Conservation (phyloP, 2,329 filamentous ascomycete genomes). For the Tricladium varicosporioides region DNA sequence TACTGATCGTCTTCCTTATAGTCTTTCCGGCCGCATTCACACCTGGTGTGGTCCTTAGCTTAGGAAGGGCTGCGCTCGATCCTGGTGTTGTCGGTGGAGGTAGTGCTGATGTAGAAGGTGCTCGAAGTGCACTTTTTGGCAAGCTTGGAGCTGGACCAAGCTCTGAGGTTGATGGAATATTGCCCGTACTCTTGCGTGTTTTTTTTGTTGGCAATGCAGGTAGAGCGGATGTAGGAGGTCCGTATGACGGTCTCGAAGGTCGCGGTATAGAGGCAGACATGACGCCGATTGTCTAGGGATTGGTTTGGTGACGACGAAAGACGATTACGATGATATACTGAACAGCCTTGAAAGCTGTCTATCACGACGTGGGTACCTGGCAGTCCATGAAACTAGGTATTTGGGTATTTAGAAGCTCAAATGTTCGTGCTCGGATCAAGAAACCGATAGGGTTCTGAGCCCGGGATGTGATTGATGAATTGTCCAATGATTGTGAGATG, state of each 20-base stretch:
- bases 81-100: conserved; percentile 49
- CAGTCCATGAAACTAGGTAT: conserved; percentile 28
- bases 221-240: conserved; percentile 68
- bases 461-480: not conserved
- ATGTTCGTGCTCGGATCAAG: conserved; percentile 13
- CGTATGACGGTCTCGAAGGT: conserved; percentile 65
- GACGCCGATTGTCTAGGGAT: conserved; percentile 1
- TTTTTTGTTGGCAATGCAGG: conserved; percentile 74
- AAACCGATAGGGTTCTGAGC: conserved; percentile 7
- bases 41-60: conserved; percentile 53
- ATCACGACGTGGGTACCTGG: conserved; percentile 15
- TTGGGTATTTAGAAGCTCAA: conserved; percentile 15
- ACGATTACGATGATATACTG: conserved; percentile 16
- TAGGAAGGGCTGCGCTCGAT: conserved; percentile 52
- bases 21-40: conserved; percentile 63
- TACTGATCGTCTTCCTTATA: conserved; percentile 85
- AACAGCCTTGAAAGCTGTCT: conserved; percentile 18
- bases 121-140: conserved; percentile 57
- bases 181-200: conserved; percentile 64
- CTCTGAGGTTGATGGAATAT: conserved; percentile 55
- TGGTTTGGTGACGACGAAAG: conserved; percentile 3
- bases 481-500: conserved; percentile 21
- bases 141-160: conserved; percentile 37
- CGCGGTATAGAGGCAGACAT: conserved; percentile 38
- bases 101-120: conserved; percentile 56